Base-by-base conservation (phyloP, 495 filamentous ascomycete species). In the Parmelia sp. region DNA sequence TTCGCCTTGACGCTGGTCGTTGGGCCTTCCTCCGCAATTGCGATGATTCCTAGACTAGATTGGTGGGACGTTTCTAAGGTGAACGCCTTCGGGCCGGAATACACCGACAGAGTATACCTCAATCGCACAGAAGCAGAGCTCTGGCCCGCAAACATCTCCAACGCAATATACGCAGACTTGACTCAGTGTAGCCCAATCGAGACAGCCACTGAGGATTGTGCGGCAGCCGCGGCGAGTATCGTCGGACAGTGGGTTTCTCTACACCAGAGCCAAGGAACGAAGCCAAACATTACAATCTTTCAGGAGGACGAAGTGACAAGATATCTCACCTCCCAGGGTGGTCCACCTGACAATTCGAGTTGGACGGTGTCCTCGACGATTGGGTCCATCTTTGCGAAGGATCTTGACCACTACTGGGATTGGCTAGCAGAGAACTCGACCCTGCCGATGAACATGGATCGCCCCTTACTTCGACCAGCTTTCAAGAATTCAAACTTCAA, bases 351-450 rank as follows among this genome's bases (percentile, higher is more conserved):
- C 6, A 49, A 62, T 23, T 62, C 64, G 45, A 66, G 64, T 31
- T 66, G 59, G 59, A 62, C 64, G 11, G 59, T 66, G 23, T 57
- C 58, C 23, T 66, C 64, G 14, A 62, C 64, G 9, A 33, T 66
- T 29, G 42, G 42, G n/a, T 62, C 17, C 6, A 8, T 49, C 31
- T 62, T 62, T 44, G 64, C 47, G 9, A 21, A 44, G n/a, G 64
- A 66, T 37, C 58, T 66, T 12, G 35, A 44, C 11, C 31, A 66
- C 36, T 66, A 62, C n/a, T 66, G 65, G 59, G 65, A 66, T 33
- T 66, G 64, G 64, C 51, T 62, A 36, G 65, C 58, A n/a, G 60
- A 66, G 60, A 66, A 66, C 25, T 37, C n/a, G 25, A 66, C 51
- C 29, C 39, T 63, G 29, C 44, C 60, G 25, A 44, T 12, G 35